These are phyloP conservation scores for Lipomyces yamadae DNA, from an alignment of 805 yeast genomes.

Conservation along the genomic window DNA sequence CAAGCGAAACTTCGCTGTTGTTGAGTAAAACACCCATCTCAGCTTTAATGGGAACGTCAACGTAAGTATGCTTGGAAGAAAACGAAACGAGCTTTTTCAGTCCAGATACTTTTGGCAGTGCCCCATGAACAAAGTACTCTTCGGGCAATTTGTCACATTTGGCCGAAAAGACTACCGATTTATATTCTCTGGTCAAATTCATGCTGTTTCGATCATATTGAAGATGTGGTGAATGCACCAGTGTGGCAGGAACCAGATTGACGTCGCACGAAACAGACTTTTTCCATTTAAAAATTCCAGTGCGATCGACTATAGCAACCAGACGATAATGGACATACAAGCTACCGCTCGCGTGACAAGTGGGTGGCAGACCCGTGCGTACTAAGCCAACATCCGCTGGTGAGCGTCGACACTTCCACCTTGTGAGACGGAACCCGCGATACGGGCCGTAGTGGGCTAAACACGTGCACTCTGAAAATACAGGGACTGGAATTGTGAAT, in stretches of 20 bases:
- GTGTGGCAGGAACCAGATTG: slow-evolving; percentile 12
- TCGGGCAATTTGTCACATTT: slow-evolving; percentile 22
- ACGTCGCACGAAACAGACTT: slow-evolving; percentile 3
- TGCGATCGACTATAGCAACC: slow-evolving; percentile 15
- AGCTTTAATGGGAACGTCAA: slow-evolving; percentile 18
- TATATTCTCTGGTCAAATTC: not conserved
- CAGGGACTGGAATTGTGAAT: slow-evolving; percentile 16
- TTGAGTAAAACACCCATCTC: not conserved
- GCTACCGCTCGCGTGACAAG: slow-evolving; percentile 5
- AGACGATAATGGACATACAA: slow-evolving; percentile 17
- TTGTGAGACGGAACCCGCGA: slow-evolving; percentile 3
- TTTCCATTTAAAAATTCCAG: slow-evolving; percentile 15
- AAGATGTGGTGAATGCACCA: not conserved
- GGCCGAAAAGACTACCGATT: slow-evolving; percentile 10
- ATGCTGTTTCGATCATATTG: not conserved
- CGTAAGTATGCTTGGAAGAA: slow-evolving; percentile 18
- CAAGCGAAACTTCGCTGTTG: slow-evolving; percentile 5
- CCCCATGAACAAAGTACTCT: slow-evolving; percentile 27
- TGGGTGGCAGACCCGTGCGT: slow-evolving; percentile 18
- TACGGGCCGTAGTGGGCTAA: slow-evolving; percentile 1
- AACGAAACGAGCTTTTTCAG: slow-evolving; percentile 19
- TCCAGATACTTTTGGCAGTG: slow-evolving; percentile 21
- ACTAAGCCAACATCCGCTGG: slow-evolving; percentile 9
- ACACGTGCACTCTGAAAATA: slow-evolving; percentile 18
- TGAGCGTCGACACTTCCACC: not conserved